Evolutionary conservation across 192 early-diverging fungal species (phyloP), one percentile per base, ranked within the genome.

Genomic region (Linnemannia zychae): DNA sequence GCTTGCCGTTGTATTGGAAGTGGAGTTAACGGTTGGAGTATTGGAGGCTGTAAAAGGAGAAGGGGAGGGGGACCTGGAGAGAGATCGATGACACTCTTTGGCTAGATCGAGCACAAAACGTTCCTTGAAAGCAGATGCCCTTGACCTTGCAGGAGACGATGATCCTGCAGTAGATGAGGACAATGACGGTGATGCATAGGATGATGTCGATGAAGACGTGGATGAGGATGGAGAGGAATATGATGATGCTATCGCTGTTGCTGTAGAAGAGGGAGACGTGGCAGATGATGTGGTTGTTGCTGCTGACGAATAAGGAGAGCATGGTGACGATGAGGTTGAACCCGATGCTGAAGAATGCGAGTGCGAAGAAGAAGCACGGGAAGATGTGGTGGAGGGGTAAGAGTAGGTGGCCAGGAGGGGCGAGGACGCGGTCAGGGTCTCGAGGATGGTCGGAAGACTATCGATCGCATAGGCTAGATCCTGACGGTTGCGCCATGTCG

Each of bases 401-500:
- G 77, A 76, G 33, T 72, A 79, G 2, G 83, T 85, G 16, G 83
- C 77, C 7, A 79, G 57, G 1, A 79, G 37, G 20, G 20, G 78
- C 7, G 77, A 52, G n/a, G 69, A 63, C 1, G 77, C 77, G 18
- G 83, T 68, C 63, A 79, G 76, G 22, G 74, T 67, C 22, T 79
- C 83, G 16, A 85, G 74, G 17, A 79, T 71, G 33, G 63, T 63
- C 0, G 83, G 83, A 12, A 85, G 74, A 22, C 76, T 71, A 44
- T 85, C 83, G 50, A 85, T 77, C 28, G 83, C 83, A 38, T 79
- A 76, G 46, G 83, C 77, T 40, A 85, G 70, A 68, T 85, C 83
- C 67, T 85, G 83, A 22, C 83, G 83, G 38, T 85, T 85, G 18
- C 83, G 83, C 83, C 83, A 79, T 5, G 83, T 85, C 20, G 83